phyloP scores from a whole-genome alignment of 208 protist species.

The Trypanosomatidae sp. region DNA sequence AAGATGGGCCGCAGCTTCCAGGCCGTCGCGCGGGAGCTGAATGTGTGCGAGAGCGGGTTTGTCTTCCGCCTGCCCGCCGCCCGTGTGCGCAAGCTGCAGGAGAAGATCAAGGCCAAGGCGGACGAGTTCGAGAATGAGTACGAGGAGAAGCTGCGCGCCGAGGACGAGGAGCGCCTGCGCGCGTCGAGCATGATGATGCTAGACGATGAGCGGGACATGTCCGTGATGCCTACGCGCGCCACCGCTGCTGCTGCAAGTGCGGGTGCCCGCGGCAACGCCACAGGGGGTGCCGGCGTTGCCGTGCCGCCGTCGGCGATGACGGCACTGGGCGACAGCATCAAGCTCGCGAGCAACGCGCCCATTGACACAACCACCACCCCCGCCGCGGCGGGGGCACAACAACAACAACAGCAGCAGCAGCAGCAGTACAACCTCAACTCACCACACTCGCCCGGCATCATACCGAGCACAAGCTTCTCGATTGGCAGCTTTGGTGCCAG shows the following conservation, averaged over 20 bases:
- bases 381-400: too few species aligned
- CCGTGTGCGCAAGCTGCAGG: constrained; percentile 21
- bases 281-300: background rate
- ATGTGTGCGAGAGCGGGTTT: constrained; percentile 51
- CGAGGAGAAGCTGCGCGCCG: constrained; percentile 31
- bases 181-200: constrained; percentile 9
- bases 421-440: too few species aligned
- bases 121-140: constrained; percentile 44
- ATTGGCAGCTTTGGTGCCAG: constrained; percentile 23
- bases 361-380: too few species aligned
- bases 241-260: background rate
- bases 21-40: constrained; percentile 39
- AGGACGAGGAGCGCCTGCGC: constrained; percentile 11
- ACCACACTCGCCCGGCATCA: constrained; percentile 15
- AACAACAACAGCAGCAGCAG: too few species aligned
- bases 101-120: constrained; percentile 27
- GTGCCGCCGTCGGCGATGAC: background rate
- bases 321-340: too few species aligned
- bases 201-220: constrained; percentile 12
- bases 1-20: constrained; percentile 36
- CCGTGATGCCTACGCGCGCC: too few species aligned
- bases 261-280: background rate
- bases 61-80: constrained; percentile 45
- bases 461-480: constrained; percentile 33
- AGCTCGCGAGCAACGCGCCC: too few species aligned